Evolutionary conservation across 495 filamentous ascomycete genomes (phyloP), one percentile per base, ranked within the genome.

Genomic region (Lentithecium fluviatile): DNA sequence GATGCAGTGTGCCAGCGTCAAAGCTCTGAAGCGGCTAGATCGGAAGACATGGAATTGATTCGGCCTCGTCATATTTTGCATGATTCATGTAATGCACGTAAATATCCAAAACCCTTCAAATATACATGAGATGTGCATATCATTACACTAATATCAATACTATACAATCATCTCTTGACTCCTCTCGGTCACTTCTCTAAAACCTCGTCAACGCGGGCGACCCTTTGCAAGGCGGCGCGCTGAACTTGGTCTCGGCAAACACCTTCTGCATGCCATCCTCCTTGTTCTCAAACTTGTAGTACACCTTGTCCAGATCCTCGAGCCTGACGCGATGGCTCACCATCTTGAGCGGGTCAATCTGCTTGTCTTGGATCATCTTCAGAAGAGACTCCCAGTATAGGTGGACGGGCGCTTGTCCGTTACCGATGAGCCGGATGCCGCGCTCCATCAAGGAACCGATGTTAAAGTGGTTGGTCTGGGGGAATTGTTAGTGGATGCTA

Each of bases 391-490:
- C 76, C 90, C 88, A 95, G 74, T 95, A 94, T 54, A 82, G 82
- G 43, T 92, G 89, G 5, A 95, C 89, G 0, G 88, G 90, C 0
- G 88, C 87, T 70, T 95, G 91, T 2, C 91, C 90, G 68, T 90
- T 90, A 45, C 91, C 89, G 58, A 88, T 87, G 15, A 95, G 78
- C 0, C 84, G 83, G 62, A 95, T 85, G 25, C 91, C 90, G 46
- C 87, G 85, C 73, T 95, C 84, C 91, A 96, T 96, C 19, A 96
- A 67, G 0, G 89, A 81, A 26, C 91, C 89, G 66, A 95, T 85
- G 66, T 89, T 89, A 79, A 92, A 90, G 63, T 91, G 86, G 64
- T 85, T 92, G 5, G 86, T 88, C 84, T 88, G 48, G 3, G 11
- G 3, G n/a, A 8, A 51, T 7, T 20, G 15, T 23, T 3, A 13